phyloP scores from a whole-genome alignment of 2,329 filamentous ascomycete species.

The Pseudogymnoascus sp. region DNA sequence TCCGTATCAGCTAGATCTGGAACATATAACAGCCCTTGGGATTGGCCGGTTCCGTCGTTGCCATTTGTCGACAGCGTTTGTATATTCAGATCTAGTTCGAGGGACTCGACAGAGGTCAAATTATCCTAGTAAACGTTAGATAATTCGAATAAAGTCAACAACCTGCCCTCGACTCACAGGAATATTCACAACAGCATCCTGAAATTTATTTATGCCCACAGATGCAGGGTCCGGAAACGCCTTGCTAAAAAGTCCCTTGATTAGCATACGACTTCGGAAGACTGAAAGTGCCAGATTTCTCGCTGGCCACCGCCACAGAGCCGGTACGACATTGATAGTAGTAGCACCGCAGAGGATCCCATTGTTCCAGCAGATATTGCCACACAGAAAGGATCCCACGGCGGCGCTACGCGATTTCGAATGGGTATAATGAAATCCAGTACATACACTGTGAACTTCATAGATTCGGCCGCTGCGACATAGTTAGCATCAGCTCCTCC shows the following conservation, averaged over 20 bases:
- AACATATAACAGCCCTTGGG: slow-evolving; percentile 78
- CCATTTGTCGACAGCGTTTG: slow-evolving; percentile 69
- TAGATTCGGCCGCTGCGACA: background rate
- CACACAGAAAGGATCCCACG: background rate
- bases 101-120: background rate
- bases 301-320: background rate
- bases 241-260: background rate
- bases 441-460: slow-evolving; percentile 25
- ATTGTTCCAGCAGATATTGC: background rate
- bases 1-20: slow-evolving; percentile 56
- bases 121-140: background rate
- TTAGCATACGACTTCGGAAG: background rate
- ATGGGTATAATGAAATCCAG: slow-evolving; percentile 41
- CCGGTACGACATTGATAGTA: background rate
- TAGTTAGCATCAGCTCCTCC: background rate
- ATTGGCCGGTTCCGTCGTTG: slow-evolving; percentile 49
- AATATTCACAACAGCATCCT: background rate
- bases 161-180: background rate
- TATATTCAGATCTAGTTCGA: slow-evolving; percentile 33
- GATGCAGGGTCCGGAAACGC: background rate
- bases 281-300: background rate
- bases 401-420: background rate
- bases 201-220: background rate
- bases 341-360: background rate
- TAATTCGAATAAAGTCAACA: background rate